Evolutionary conservation across 805 yeast species (phyloP), one percentile per base, ranked within the genome.

Genomic region (Lipomyces sp.): DNA sequence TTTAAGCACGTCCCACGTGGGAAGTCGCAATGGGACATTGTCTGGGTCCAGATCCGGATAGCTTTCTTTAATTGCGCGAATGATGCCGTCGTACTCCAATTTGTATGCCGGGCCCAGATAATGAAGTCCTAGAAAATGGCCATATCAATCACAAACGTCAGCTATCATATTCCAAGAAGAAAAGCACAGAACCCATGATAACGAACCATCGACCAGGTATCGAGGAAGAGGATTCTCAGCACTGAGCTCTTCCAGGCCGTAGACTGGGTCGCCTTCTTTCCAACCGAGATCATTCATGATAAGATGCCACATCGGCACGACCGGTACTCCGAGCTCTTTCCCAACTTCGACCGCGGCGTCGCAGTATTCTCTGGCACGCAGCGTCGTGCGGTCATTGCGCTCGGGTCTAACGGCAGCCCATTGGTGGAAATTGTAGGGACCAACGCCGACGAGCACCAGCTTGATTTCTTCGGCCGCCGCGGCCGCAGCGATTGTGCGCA

Each of bases 51-150:
- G 64, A 39, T 78, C 78, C 0, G 86, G 86, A 59, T 76, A 82
- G 13, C 55, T 26, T 3, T 52, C 53, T 2, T 63, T 57, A 39
- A 83, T 77, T 4, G 65, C 61, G 36, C 62, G 59, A 44, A 72
- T 50, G 19, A 83, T 55, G 31, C 69, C 76, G n/a, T 74, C 66
- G 54, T 65, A 81, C 54, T 76, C 66, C 7, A 82, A 43, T 47
- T 68, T 64, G 65, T 83, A 84, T 0, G 80, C 83, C 28, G 66
- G 62, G 0, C 79, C 78, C 2, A 77, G 70, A 63, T 70, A 84
- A 65, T 84, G 90, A 38, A 84, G 63, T 3, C 89, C 89, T 50
- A 31, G 7, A 34, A 13, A 7, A n/a, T 5, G n/a, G 8, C 16
- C 13, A 19, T 32, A 11, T 18, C 16, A 3, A 22, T 19, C 7